phyloP scores from a whole-genome alignment of 1,284 basidiomycete species.

The Cutaneotrichosporon sp. region DNA sequence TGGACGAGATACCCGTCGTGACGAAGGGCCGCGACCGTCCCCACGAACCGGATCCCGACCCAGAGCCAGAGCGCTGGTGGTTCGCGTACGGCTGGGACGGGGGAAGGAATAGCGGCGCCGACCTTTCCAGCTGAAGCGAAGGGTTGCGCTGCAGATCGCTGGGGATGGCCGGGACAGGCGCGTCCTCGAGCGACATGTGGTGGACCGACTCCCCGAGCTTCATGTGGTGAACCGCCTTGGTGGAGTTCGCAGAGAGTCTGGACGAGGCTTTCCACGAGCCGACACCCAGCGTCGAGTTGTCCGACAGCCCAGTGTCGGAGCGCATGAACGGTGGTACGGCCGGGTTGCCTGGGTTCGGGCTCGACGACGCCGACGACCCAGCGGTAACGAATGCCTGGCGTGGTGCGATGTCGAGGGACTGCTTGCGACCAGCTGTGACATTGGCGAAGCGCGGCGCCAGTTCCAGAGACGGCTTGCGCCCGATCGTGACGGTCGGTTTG shows the following conservation, averaged over 20 bases:
- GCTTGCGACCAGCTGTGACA: background rate
- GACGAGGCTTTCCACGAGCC: background rate
- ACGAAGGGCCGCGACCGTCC: background rate
- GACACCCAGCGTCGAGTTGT: background rate
- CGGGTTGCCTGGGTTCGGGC: background rate
- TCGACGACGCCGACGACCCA: background rate
- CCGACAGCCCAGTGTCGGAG: background rate
- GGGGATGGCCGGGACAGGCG: background rate
- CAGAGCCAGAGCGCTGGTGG: conserved; percentile 5
- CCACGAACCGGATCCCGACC: background rate
- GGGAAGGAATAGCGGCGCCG: background rate
- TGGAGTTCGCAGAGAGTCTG: background rate
- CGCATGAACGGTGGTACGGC: background rate
- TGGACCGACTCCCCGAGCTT: background rate
- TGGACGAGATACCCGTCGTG: conserved; percentile 39
- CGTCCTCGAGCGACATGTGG: conserved; percentile 2
- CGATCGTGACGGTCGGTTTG: background rate
- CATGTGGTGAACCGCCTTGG: conserved; percentile 8
- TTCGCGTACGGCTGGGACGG: background rate
- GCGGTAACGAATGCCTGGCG: background rate
- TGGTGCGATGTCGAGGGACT: conserved; percentile 4
- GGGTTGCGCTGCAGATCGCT: background rate
- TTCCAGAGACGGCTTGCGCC: conserved; percentile 4
- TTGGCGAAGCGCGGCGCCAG: background rate
- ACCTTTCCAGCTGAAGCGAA: conserved; percentile 4